Base-by-base conservation (phyloP, 2,329 filamentous ascomycete species). In the Aspergillus unguis region DNA sequence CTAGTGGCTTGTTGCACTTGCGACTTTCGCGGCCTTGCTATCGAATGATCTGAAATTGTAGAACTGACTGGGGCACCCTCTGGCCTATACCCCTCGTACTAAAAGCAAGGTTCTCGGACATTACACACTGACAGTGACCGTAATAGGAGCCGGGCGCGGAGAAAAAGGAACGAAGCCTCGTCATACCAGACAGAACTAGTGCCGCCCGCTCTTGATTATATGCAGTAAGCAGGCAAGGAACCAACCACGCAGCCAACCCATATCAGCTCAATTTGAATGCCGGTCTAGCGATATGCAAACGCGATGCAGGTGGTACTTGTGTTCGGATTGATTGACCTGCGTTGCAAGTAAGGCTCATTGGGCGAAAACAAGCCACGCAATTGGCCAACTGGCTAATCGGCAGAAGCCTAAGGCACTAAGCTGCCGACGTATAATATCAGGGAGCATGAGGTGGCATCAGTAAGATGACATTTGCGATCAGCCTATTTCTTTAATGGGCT, bases 401-500 rank as follows among this genome's bases (percentile, higher is more conserved):
- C 17, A 17, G 45, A 53, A 28, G 33, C 36, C 40, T 23, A 46
- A 43, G 36, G 40, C 40, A 42, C 33, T 35, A 44, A 17, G 17
- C 17, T 53, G 33, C 41, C 36, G 44, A 40, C 49, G 46, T 32
- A 48, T 48, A 42, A 45, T 49, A 44, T 44, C 32, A 38, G 44
- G 49, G 8, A 31, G 31, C 36, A n/a, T 45, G 47, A 44, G n/a
- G 35, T 50, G 37, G 43, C 46, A 33, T 26, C 32, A 17, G 33
- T 35, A 31, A 52, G 43, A 35, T 36, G 31, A 38, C 28, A 38
- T 45, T 40, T 46, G 41, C 43, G 33, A 46, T 23, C 25, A n/a
- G 17, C 42, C 54, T 58, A 58, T 54, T 58, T 58, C 42, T 60
- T 65, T 35, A 61, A 32, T 23, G 63, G 59, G 41, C 52, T 63